These are phyloP conservation scores for Dioszegia crocea DNA, from an alignment of 768 basidiomycete genomes.

Conservation along the genomic window DNA sequence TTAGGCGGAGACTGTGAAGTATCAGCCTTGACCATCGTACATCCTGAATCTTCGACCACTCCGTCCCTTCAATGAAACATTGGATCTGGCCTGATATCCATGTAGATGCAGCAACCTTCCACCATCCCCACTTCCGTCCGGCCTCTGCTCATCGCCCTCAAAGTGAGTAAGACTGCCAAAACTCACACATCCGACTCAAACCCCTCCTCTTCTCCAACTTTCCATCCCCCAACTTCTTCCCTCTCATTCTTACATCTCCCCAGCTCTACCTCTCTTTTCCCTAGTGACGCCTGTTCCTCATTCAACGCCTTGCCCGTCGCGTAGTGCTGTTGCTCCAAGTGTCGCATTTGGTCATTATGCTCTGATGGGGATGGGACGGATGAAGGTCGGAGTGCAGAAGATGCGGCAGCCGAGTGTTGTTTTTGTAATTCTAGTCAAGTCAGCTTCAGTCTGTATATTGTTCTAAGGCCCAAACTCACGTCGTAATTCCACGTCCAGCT, in stretches of 20 bases:
- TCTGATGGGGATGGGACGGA: slow-evolving; percentile 28
- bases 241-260: slow-evolving; percentile 23
- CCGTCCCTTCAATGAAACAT: too few species aligned
- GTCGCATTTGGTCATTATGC: slow-evolving; percentile 29
- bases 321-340: slow-evolving; percentile 31
- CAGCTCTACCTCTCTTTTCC: slow-evolving; percentile 37
- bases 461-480: slow-evolving; percentile 23
- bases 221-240: slow-evolving; percentile 25
- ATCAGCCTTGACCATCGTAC: not conserved
- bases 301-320: slow-evolving; percentile 27
- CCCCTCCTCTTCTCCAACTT: slow-evolving; percentile 32
- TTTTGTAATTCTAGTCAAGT: slow-evolving; percentile 27
- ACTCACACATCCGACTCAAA: slow-evolving; percentile 35
- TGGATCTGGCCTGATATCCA: too few species aligned
- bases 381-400: slow-evolving; percentile 31
- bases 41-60: too few species aligned
- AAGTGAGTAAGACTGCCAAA: too few species aligned
- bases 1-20: slow-evolving; percentile 31
- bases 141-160: too few species aligned
- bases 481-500: slow-evolving; percentile 17
- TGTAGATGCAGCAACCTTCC: too few species aligned
- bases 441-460: not conserved
- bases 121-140: too few species aligned
- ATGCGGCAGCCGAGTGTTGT: slow-evolving; percentile 22
- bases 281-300: slow-evolving; percentile 30